Percentiles rank a stretch among this genome's conserved stretches.
Evolutionary conservation across 2,329 filamentous ascomycete genomes (phyloP).

Genomic region (Claviceps quebecensis): DNA sequence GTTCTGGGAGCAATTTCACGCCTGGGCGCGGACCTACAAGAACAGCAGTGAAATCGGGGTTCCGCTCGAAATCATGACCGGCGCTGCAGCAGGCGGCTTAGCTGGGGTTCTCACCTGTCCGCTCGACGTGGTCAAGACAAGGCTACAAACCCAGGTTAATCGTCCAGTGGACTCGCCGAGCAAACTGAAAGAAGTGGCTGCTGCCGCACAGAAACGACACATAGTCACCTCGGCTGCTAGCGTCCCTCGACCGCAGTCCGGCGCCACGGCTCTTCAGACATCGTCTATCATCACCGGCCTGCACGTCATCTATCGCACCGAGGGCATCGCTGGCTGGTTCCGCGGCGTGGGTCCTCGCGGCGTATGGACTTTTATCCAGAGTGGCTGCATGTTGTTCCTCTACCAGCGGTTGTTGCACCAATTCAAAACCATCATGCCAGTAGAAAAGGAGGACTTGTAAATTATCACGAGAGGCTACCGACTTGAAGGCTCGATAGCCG

Average conservation of each 20-base stretch:
- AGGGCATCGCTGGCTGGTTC: constrained; percentile 84
- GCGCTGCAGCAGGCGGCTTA: constrained; percentile 77
- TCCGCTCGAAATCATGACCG: constrained; percentile 74
- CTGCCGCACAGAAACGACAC: constrained; percentile 45
- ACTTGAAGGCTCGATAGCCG: not conserved
- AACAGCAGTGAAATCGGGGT: constrained; percentile 74
- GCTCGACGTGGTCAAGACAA: constrained; percentile 92
- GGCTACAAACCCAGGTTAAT: constrained; percentile 80
- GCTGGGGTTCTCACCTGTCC: constrained; percentile 92
- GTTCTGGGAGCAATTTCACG: constrained; percentile 91
- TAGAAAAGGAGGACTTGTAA: constrained; percentile 16
- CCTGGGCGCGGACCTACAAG: constrained; percentile 64
- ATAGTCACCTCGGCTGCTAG: constrained; percentile 88
- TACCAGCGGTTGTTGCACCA: constrained; percentile 78
- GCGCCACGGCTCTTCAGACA: constrained; percentile 69
- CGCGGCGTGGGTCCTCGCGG: constrained; percentile 82
- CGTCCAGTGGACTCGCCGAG: constrained; percentile 17
- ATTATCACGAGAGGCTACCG: not conserved
- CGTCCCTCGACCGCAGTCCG: constrained; percentile 66
- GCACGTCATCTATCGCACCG: constrained; percentile 74
- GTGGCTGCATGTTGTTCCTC: constrained; percentile 87
- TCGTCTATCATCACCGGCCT: constrained; percentile 79
- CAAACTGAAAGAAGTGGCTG: constrained; percentile 20
- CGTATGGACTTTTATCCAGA: constrained; percentile 97
- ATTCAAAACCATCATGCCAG: constrained; percentile 42